These are phyloP conservation scores for Turnera subulata DNA, from an alignment of 345 rosid species.

Conservation along the genomic window DNA sequence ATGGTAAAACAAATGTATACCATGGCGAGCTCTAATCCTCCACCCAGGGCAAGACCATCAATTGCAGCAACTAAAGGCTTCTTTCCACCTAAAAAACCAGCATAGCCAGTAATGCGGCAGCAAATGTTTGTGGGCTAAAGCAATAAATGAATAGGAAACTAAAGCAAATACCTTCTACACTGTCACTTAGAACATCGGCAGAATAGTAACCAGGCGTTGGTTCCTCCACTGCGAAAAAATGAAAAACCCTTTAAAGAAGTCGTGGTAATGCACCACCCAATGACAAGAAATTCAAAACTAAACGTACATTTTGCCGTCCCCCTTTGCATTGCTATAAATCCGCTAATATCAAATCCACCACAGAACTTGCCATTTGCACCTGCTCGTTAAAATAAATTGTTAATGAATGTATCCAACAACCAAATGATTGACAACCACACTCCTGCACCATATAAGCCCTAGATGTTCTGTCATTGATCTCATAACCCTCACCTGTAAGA, in stretches of 20 bases:
- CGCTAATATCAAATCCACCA: conserved; percentile 88
- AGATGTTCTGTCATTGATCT: neutral
- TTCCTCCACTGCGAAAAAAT: conserved; percentile 42
- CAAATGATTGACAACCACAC: no score
- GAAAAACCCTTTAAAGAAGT: conserved; percentile 4
- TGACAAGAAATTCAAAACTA: neutral
- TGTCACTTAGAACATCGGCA: conserved; percentile 56
- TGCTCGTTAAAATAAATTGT: conserved; percentile 16
- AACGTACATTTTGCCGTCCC: conserved; percentile 49
- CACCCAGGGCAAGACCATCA: conserved; percentile 95
- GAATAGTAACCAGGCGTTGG: conserved; percentile 62
- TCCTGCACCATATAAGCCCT: neutral
- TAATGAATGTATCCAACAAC: no score
- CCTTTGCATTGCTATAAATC: conserved; percentile 56
- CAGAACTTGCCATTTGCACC: conserved; percentile 91
- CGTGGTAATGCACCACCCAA: conserved; percentile 6
- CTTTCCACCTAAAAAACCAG: conserved; percentile 55
- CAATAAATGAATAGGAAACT: neutral
- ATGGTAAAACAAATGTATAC: conserved; percentile 40
- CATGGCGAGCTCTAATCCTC: conserved; percentile 93
- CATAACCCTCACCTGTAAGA: conserved; percentile 52
- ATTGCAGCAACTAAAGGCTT: conserved; percentile 98
- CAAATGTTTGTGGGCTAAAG: no score
- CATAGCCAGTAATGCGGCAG: conserved; percentile 7
- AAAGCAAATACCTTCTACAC: conserved; percentile 67